A percentile compares a stretch with the other conserved stretches of the same genome.
Conservation (phyloP, 202 grass and related monocot species). For the Panicum virgatum region DNA sequence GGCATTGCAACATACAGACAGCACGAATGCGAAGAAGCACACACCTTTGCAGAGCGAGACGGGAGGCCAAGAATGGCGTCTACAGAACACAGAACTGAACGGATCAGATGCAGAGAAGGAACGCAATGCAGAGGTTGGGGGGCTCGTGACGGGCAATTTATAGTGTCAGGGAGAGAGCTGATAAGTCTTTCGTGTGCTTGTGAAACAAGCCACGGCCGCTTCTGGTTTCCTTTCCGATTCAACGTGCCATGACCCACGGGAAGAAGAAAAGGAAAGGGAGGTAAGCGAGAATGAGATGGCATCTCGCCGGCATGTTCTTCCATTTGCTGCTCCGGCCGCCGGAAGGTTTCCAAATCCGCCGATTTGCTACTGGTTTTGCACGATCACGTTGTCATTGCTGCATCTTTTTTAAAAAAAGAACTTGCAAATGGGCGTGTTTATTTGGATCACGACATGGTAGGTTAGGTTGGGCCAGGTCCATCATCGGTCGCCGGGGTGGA, state of each 20-base stretch:
- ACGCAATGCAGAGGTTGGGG: neutral
- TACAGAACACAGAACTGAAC: neutral
- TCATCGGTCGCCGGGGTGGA: neutral
- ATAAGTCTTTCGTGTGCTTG: neutral
- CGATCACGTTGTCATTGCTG: neutral
- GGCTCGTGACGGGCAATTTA: slow-evolving; percentile 7
- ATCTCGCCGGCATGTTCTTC: neutral
- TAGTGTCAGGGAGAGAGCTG: neutral
- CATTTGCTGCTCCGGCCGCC: neutral
- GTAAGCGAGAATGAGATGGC: neutral
- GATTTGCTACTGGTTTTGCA: slow-evolving; percentile 10
- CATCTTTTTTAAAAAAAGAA: neutral
- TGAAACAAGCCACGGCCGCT: slow-evolving; percentile 25
- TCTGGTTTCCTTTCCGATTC: neutral
- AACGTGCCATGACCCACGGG: neutral
- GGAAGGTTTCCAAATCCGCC: slow-evolving; percentile 24
- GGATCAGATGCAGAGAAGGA: slow-evolving; percentile 9
- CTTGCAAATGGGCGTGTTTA: neutral
- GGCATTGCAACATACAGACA: neutral
- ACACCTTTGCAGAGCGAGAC: neutral
- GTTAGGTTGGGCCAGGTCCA: neutral
- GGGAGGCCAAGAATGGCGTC: neutral
- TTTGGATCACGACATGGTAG: neutral
- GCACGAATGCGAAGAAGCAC: neutral
- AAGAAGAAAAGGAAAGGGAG: neutral